phyloP scores from a whole-genome alignment of 345 rosid genomes.

The Euphorbia peplus region DNA sequence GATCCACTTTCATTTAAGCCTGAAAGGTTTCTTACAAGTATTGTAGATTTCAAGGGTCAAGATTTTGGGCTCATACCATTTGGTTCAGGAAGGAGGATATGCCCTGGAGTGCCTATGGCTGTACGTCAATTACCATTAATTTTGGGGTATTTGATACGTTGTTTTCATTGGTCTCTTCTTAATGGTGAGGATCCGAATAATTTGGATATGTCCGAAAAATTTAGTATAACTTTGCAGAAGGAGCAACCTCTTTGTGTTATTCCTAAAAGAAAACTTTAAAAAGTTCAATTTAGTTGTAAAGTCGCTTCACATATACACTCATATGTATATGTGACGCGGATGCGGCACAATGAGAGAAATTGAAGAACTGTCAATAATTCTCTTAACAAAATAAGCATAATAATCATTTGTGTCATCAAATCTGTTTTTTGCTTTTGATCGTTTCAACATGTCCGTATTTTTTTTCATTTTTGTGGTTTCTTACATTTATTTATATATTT shows the following conservation, averaged over 20 bases:
- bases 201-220: slow-evolving; percentile 7
- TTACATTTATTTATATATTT: no score
- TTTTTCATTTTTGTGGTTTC: no score
- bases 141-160: slow-evolving; percentile 10
- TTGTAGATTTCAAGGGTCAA: slow-evolving; percentile 6
- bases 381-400: no score
- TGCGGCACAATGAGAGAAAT: no score
- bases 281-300: no score
- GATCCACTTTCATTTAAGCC: slow-evolving; percentile 22
- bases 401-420: no score
- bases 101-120: slow-evolving; percentile 21
- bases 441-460: no score
- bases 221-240: slow-evolving; percentile 10
- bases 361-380: no score
- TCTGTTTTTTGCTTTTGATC: no score
- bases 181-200: slow-evolving; percentile 1
- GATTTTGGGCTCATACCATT: slow-evolving; percentile 16
- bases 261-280: neutral
- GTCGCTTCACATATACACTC: no score
- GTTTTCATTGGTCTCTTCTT: slow-evolving; percentile 22
- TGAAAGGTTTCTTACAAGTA: slow-evolving; percentile 10
- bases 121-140: slow-evolving; percentile 1
- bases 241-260: slow-evolving; percentile 1
- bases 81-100: slow-evolving; percentile 20
- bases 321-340: no score